Evolutionary conservation across 139 green algal genomes (phyloP).

Genomic region (Picochlorum sp.): DNA sequence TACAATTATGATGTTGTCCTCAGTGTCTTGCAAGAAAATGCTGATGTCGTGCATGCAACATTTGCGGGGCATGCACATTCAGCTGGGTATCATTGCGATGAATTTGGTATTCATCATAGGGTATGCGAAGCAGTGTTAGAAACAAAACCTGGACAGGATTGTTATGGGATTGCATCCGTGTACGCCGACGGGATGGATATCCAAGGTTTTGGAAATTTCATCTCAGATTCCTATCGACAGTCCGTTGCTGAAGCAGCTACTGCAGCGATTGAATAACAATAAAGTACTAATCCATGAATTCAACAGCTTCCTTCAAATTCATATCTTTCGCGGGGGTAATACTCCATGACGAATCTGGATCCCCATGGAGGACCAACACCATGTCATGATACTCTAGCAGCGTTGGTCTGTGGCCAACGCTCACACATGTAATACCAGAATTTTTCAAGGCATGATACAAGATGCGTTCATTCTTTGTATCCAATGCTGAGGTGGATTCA

Average conservation of each 20-base stretch:
- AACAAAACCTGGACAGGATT: conserved; percentile 41
- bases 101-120: conserved; percentile 52
- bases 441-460: conserved; percentile 61
- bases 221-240: not conserved
- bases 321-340: conserved; percentile 12
- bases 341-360: conserved; percentile 15
- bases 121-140: conserved; percentile 59
- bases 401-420: conserved; percentile 80
- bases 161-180: conserved; percentile 43
- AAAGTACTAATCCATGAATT: conserved; percentile 24
- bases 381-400: conserved; percentile 71
- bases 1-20: conserved; percentile 67
- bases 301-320: conserved; percentile 19
- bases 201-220: conserved; percentile 19
- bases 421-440: conserved; percentile 73
- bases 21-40: conserved; percentile 15
- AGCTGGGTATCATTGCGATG: conserved; percentile 25
- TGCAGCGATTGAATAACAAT: not conserved
- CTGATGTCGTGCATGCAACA: conserved; percentile 40
- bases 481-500: conserved; percentile 84
- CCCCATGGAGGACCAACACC: conserved; percentile 54
- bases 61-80: conserved; percentile 59
- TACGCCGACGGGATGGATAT: conserved; percentile 34
- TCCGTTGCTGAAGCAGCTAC: not conserved
- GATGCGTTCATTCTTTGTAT: conserved; percentile 71